Evolutionary conservation across 148 eudicot species (phyloP).

Genomic region (Polygonum maritimum): DNA sequence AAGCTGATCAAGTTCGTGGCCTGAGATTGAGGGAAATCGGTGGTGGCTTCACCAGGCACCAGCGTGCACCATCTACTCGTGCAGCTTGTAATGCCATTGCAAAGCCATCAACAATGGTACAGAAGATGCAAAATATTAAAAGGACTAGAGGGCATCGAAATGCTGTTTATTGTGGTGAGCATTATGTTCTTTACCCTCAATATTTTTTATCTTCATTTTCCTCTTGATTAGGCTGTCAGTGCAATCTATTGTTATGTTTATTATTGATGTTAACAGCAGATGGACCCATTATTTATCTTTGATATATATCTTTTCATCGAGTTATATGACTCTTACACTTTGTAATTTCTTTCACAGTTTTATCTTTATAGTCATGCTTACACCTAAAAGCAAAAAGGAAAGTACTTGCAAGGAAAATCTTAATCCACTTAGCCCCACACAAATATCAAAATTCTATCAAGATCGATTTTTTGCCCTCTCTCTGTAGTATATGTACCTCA

Average conservation of each 20-base stretch:
- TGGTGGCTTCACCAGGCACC: conserved; percentile 91
- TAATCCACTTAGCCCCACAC: not conserved
- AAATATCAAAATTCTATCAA: not conserved
- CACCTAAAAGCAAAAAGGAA: not conserved
- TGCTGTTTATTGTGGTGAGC: conserved; percentile 95
- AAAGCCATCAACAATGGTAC: conserved; percentile 92
- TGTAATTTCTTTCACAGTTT: not conserved
- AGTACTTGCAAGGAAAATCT: not conserved
- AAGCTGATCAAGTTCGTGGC: conserved; percentile 83
- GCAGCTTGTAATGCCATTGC: conserved; percentile 93
- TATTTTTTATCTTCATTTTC: not conserved
- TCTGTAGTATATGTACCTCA: not conserved
- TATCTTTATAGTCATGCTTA: not conserved
- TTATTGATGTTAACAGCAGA: not conserved
- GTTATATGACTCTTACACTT: not conserved
- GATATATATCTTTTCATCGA: not conserved
- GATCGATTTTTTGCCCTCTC: not conserved
- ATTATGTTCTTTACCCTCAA: not conserved
- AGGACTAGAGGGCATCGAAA: conserved; percentile 78
- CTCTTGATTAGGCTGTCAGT: not conserved
- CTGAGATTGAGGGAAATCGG: conserved; percentile 89
- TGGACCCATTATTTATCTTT: not conserved
- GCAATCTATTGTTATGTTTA: not conserved
- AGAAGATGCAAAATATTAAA: conserved; percentile 81
- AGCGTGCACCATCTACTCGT: conserved; percentile 80